Evolutionary conservation across 2,329 filamentous ascomycete species (phyloP).

Genomic region (Colletotrichum horii): DNA sequence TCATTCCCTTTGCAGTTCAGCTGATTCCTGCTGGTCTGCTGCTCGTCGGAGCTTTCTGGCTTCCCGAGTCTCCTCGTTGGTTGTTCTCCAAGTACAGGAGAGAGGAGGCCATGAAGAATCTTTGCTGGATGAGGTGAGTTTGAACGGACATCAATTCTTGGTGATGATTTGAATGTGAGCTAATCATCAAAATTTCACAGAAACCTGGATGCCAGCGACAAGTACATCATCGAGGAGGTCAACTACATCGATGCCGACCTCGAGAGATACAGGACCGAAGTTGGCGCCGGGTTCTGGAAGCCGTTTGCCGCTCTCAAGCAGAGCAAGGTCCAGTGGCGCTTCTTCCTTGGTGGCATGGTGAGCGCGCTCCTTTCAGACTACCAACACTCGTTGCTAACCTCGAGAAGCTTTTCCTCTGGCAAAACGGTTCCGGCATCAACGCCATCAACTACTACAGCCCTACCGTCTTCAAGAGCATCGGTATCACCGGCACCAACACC

Average conservation of each 20-base stretch:
- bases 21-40: conserved; percentile 70
- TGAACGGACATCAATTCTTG: background rate
- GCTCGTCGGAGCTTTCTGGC: conserved; percentile 62
- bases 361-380: background rate
- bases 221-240: conserved; percentile 77
- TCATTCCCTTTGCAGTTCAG: conserved; percentile 70
- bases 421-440: conserved; percentile 77
- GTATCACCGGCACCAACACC: conserved; percentile 49
- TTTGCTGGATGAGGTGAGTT: conserved; percentile 63
- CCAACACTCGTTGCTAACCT: background rate
- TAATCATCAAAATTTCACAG: background rate
- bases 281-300: conserved; percentile 78
- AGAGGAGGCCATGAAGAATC: conserved; percentile 61
- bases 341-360: conserved; percentile 71
- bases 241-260: conserved; percentile 73
- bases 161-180: background rate
- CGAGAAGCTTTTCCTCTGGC: conserved; percentile 72
- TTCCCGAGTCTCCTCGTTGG: conserved; percentile 73
- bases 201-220: conserved; percentile 57
- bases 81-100: conserved; percentile 66
- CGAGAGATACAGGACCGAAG: conserved; percentile 64
- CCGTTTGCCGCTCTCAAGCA: conserved; percentile 66
- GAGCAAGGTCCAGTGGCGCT: conserved; percentile 68
- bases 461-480: conserved; percentile 66
- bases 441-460: conserved; percentile 80